Evolutionary conservation across 371 early-diverging fungal species (phyloP).

Genomic region (Fennellomyces sp.): DNA sequence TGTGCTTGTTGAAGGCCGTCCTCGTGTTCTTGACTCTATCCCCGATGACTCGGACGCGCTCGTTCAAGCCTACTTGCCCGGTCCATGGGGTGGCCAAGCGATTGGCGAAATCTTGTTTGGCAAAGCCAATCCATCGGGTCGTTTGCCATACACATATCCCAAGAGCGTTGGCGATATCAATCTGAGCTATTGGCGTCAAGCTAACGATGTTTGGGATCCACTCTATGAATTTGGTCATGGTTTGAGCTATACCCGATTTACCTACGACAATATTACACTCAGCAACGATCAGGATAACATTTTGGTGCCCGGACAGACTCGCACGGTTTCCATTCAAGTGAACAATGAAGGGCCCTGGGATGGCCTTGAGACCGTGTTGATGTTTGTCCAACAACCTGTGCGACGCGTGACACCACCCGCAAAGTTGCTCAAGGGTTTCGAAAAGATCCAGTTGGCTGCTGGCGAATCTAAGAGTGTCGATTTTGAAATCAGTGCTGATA

Average conservation of each 20-base stretch:
- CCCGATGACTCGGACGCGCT: slow-evolving; percentile 46
- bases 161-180: slow-evolving; percentile 40
- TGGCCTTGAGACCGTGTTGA: slow-evolving; percentile 62
- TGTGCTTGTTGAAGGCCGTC: slow-evolving; percentile 63
- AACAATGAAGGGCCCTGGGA: slow-evolving; percentile 53
- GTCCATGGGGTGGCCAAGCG: slow-evolving; percentile 63
- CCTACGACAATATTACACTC: slow-evolving; percentile 40
- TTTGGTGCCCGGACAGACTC: slow-evolving; percentile 2
- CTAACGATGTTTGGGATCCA: slow-evolving; percentile 45
- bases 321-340: slow-evolving; percentile 43
- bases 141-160: slow-evolving; percentile 60
- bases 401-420: slow-evolving; percentile 42
- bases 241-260: slow-evolving; percentile 58
- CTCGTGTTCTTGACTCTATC: slow-evolving; percentile 51
- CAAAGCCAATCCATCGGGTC: slow-evolving; percentile 52
- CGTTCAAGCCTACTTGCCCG: slow-evolving; percentile 59
- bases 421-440: slow-evolving; percentile 52
- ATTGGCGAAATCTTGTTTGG: slow-evolving; percentile 61
- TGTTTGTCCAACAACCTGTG: slow-evolving; percentile 64
- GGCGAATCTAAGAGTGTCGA: slow-evolving; percentile 44
- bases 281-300: background rate
- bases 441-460: slow-evolving; percentile 48
- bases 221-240: slow-evolving; percentile 68
- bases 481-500: slow-evolving; percentile 41
- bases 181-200: slow-evolving; percentile 34